phyloP scores from a whole-genome alignment of 257 asterid genomes.

The Solanum sparsipilum region DNA sequence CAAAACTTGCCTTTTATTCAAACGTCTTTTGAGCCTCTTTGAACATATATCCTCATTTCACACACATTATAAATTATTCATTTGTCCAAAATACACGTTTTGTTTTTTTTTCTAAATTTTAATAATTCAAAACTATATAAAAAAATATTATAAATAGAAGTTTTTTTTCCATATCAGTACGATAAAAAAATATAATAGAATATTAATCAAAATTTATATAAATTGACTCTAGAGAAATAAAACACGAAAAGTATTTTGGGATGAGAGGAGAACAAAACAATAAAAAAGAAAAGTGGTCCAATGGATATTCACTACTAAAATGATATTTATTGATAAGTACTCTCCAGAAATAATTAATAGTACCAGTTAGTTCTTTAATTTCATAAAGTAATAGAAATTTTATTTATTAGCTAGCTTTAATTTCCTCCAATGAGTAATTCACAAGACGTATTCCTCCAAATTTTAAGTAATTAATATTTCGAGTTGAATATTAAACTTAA shows the following conservation, averaged over 20 bases:
- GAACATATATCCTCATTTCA: neutral
- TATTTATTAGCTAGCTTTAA: neutral
- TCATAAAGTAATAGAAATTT: neutral
- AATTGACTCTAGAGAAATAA: accelerated
- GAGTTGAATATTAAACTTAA: neutral
- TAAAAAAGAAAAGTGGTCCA: neutral
- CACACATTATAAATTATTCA: neutral
- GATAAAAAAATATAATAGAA: neutral
- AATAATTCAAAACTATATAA: neutral
- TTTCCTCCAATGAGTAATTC: neutral
- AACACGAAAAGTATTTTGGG: neutral
- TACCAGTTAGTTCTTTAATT: neutral
- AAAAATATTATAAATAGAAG: neutral
- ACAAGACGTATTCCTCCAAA: neutral
- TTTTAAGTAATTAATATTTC: neutral
- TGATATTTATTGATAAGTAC: neutral
- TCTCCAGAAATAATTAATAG: neutral
- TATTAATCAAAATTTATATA: neutral
- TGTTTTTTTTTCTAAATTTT: neutral
- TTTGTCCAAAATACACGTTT: neutral
- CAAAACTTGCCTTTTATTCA: neutral
- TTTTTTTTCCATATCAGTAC: neutral
- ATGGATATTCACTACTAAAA: neutral
- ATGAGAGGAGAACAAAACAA: neutral
- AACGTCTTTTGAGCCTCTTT: neutral